Percentiles rank a stretch among this genome's conserved stretches.
These are phyloP conservation scores for Iris pallida DNA, from an alignment of 116 monocot species.

Conservation along the genomic window DNA sequence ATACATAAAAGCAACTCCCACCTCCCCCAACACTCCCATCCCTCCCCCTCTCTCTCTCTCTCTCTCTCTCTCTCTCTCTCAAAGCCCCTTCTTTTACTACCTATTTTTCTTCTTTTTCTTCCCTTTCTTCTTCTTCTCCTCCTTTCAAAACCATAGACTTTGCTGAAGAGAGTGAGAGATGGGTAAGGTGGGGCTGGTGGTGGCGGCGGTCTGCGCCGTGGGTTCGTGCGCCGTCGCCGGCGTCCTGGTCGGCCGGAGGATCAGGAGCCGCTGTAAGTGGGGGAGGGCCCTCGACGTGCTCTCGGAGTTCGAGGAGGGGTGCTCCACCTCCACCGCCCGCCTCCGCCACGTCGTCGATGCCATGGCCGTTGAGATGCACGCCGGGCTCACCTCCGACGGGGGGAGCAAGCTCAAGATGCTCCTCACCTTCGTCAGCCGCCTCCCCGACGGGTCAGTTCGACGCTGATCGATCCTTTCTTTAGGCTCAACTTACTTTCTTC, in stretches of 20 bases:
- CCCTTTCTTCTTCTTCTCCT: background rate
- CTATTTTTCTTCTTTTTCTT: background rate
- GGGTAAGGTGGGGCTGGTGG: constrained; percentile 43
- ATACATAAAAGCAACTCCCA: background rate
- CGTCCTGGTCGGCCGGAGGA: constrained; percentile 49
- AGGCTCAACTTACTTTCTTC: background rate
- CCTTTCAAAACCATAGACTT: background rate
- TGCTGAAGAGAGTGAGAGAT: constrained; percentile 17
- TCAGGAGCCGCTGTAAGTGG: constrained; percentile 51
- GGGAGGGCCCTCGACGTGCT: constrained; percentile 39
- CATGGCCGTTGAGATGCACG: constrained; percentile 52
- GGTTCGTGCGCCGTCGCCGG: constrained; percentile 62
- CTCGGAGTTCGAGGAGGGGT: constrained; percentile 63
- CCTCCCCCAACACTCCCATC: background rate
- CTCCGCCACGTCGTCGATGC: constrained; percentile 59
- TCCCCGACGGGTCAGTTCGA: constrained; percentile 59
- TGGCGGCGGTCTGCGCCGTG: constrained; percentile 65
- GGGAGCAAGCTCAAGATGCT: constrained; percentile 96
- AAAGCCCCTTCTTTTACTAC: background rate
- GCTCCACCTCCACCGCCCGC: constrained; percentile 41
- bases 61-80: constrained; percentile 5
- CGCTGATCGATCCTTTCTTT: background rate
- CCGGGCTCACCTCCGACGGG: constrained; percentile 78
- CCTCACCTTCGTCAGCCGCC: constrained; percentile 59
- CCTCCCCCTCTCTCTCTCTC: constrained; percentile 1